Base-by-base conservation (phyloP, 2,329 filamentous ascomycete species). In the Monosporascus sp. region DNA sequence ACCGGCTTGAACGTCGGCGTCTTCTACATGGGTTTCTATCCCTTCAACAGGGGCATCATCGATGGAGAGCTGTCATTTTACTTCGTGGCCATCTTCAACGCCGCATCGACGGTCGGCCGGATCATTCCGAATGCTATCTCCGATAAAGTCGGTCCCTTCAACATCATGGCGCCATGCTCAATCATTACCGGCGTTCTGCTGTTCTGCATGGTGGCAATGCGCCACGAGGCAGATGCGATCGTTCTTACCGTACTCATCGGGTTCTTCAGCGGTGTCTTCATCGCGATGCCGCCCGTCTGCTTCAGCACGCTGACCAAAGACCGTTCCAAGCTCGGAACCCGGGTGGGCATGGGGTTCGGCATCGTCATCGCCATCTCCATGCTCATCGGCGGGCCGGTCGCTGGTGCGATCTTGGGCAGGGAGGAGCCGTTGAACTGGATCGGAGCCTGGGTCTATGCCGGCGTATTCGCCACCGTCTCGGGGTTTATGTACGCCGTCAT, bases 1-100 rank as follows among this genome's bases (percentile, higher is more conserved):
- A 72, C 67, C 57, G 68, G 70, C 1, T 59, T 77, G 0, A 77
- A 75, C 50, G 73, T 76, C 48, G 70, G 72, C 0, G 74, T 75
- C 56, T 77, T 73, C 59, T 77, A 75, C 51, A 61, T 77, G 51
- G 63, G 64, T 1, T 66, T 60, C n/a, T 72, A 67, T 57, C 48
- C 54, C 7, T 25, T 54, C 24, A 52, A 56, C 27, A 50, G 50
- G 27, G 54, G 55, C n/a, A 48, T 60, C 36, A 58, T 54, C 8
- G 50, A 58, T 15, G 22, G 53, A 4, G 67, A 35, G 54, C 61
- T 24, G 59, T 60, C 57, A 0, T 73, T 72, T 58, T 73, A 74
- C 56, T 60, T 73, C 20, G 65, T 73, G 1, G 63, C 71, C 6
- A 72, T 73, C 48, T 62, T 73, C 35, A 73, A 74, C 54, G 70